Conservation (phyloP, 2,329 filamentous ascomycete species). For the Colletotrichum cordylinicola region DNA sequence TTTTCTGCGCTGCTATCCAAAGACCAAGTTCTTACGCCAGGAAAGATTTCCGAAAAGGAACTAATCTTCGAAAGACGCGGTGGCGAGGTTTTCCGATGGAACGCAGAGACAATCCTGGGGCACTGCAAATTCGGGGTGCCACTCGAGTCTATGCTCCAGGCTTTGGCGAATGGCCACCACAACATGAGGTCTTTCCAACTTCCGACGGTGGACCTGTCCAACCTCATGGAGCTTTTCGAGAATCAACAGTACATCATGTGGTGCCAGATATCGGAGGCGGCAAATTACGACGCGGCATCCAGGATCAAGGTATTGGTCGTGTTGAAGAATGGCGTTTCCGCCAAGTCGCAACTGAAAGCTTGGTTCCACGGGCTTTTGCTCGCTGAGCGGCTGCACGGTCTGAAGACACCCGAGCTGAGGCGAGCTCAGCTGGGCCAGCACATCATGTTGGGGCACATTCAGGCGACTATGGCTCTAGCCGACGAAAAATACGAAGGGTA, state of each 20-base stretch:
- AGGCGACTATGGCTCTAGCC: background rate
- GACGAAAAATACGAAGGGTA: constrained; percentile 6
- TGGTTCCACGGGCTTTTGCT: constrained; percentile 13
- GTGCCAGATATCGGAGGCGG: background rate
- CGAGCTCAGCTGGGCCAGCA: background rate
- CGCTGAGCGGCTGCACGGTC: background rate
- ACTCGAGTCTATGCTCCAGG: background rate
- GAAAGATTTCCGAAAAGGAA: background rate
- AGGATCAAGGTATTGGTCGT: background rate
- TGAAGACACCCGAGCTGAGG: background rate
- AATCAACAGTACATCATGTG: constrained; percentile 6
- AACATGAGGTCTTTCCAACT: background rate
- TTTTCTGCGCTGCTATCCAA: constrained; percentile 1
- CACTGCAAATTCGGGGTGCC: constrained; percentile 13
- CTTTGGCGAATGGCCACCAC: background rate
- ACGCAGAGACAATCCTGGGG: background rate
- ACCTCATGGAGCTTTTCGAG: background rate
- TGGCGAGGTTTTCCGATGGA: constrained; percentile 10
- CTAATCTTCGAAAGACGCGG: constrained; percentile 7
- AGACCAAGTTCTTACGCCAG: background rate
- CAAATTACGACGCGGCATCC: background rate
- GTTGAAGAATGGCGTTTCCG: constrained; percentile 6
- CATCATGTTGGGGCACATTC: background rate
- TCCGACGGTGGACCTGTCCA: background rate
- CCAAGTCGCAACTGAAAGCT: constrained; percentile 11